Percentiles rank a stretch among this genome's conserved stretches.
Evolutionary conservation across 1,139 yeast species (phyloP).

Genomic region (Lodderomyces orthopsilosis): DNA sequence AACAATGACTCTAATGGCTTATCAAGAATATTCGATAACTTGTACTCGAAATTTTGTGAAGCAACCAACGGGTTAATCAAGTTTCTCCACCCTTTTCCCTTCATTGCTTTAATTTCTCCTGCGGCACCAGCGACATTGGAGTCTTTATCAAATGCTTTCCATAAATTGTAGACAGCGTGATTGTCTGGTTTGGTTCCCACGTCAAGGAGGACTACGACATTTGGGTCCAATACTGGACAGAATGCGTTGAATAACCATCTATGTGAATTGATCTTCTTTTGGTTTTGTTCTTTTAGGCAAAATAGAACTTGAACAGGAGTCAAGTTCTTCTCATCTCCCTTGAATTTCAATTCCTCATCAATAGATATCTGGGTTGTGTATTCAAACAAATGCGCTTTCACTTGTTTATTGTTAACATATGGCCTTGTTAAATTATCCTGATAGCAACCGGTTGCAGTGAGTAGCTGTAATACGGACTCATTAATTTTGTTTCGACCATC

Average conservation of each 20-base stretch:
- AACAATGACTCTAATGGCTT: conserved; percentile 91
- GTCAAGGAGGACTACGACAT: conserved; percentile 78
- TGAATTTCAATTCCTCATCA: conserved; percentile 80
- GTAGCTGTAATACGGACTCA: conserved; percentile 75
- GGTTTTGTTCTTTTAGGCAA: conserved; percentile 84
- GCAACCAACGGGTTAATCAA: conserved; percentile 90
- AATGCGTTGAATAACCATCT: conserved; percentile 93
- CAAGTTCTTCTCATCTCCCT: conserved; percentile 72
- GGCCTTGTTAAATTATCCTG: conserved; percentile 97
- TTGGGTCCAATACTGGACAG: conserved; percentile 87
- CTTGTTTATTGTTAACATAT: conserved; percentile 84
- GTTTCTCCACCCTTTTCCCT: conserved; percentile 79
- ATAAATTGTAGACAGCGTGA: conserved; percentile 81
- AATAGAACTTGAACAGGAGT: conserved; percentile 92
- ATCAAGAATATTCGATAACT: conserved; percentile 91
- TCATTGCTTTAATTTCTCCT: conserved; percentile 93
- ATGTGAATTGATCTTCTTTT: conserved; percentile 90
- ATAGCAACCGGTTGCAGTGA: conserved; percentile 92
- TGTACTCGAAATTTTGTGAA: conserved; percentile 94
- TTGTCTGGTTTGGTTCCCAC: conserved; percentile 91
- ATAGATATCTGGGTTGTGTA: conserved; percentile 88
- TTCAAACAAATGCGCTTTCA: conserved; percentile 89
- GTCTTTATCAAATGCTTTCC: conserved; percentile 96
- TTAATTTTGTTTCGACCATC: conserved; percentile 90
- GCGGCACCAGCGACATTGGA: conserved; percentile 98